These are phyloP conservation scores for Hippophae gyantsensis DNA, from an alignment of 306 rosid species.

Conservation along the genomic window DNA sequence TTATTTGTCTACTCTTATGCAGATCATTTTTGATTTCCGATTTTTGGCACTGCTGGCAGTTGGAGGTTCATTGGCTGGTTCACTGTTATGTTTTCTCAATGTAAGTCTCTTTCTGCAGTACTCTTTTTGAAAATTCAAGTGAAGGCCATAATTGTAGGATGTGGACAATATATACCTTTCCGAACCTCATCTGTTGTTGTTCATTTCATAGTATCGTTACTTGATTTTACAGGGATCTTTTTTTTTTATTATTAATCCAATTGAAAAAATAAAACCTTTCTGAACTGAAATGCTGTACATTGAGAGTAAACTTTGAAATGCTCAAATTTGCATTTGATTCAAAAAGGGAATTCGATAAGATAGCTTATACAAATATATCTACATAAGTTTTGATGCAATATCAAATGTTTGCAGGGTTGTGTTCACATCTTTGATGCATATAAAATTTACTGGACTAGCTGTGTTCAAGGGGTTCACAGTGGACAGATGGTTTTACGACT, in stretches of 20 bases:
- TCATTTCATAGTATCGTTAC: no score
- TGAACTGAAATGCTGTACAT: no score
- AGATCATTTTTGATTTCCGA: slow-evolving; percentile 87
- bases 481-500: slow-evolving; percentile 84
- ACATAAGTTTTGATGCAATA: slow-evolving; percentile 10
- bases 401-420: slow-evolving; percentile 60
- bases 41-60: slow-evolving; percentile 90
- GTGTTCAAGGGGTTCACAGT: slow-evolving; percentile 80
- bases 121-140: neutral
- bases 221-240: no score
- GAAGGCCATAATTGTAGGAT: neutral
- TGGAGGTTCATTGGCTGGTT: slow-evolving; percentile 95
- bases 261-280: no score
- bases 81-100: slow-evolving; percentile 88
- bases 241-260: no score
- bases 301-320: no score
- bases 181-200: neutral
- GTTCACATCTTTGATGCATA: slow-evolving; percentile 70
- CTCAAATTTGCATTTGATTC: neutral
- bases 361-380: neutral
- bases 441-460: slow-evolving; percentile 82
- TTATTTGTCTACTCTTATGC: slow-evolving; percentile 25
- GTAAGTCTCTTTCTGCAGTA: slow-evolving; percentile 29
- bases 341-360: neutral
- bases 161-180: neutral